phyloP scores from a whole-genome alignment of 1,139 yeast genomes.

The Hansenula sp. region DNA sequence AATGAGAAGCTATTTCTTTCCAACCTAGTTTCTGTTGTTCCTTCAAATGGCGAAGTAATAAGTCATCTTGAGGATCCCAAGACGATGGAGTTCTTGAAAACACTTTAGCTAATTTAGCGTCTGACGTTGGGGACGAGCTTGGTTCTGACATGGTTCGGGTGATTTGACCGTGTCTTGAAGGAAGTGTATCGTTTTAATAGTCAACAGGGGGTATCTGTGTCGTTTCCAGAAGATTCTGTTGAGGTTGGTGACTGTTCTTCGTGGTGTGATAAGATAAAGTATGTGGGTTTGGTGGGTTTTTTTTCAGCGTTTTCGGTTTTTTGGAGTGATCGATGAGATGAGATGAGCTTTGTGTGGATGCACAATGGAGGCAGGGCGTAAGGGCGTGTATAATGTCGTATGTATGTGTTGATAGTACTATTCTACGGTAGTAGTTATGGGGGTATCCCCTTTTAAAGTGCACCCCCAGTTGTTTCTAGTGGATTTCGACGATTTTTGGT shows the following conservation, averaged over 20 bases:
- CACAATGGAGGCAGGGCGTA: neutral
- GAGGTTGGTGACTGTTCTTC: neutral
- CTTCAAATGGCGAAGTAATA: slow-evolving; percentile 61
- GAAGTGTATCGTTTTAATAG: neutral
- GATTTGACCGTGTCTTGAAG: neutral
- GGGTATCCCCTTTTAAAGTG: no score
- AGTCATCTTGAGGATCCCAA: slow-evolving; percentile 75
- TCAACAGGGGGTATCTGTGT: no score
- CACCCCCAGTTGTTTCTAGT: no score
- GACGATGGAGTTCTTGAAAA: slow-evolving; percentile 54
- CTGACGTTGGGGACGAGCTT: slow-evolving; percentile 5
- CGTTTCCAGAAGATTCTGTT: neutral
- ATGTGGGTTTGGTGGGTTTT: neutral
- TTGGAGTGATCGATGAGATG: slow-evolving; percentile 5
- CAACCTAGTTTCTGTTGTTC: slow-evolving; percentile 72
- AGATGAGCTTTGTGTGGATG: slow-evolving; percentile 4
- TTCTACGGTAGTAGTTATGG: no score
- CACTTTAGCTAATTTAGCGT: slow-evolving; percentile 18
- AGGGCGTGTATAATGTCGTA: no score
- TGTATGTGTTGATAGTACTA: no score
- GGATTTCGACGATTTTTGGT: neutral
- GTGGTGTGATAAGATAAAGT: neutral
- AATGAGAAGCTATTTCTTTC: slow-evolving; percentile 71
- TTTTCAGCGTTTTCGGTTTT: neutral
- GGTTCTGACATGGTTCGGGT: slow-evolving; percentile 3